These are phyloP conservation scores for Talaromyces sp. DNA, from an alignment of 2,329 filamentous ascomycete genomes.

Conservation along the genomic window DNA sequence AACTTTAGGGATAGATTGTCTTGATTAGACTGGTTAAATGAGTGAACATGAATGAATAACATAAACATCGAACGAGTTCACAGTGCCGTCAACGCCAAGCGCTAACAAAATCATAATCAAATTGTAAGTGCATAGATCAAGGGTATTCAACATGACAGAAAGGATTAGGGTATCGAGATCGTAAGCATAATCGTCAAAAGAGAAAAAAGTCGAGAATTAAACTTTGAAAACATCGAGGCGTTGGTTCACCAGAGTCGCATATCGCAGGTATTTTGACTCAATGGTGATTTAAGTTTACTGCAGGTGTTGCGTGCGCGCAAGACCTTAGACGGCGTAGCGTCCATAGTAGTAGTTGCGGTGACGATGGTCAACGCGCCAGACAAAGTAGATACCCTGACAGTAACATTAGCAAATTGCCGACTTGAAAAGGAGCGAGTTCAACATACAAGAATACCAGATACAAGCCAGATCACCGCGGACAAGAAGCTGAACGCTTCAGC, in stretches of 20 bases:
- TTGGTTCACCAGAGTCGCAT: not conserved
- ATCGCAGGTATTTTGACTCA: not conserved
- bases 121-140: not conserved
- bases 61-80: not conserved
- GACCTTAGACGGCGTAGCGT: constrained; percentile 17
- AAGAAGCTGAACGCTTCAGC: constrained; percentile 69
- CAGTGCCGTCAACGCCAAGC: not conserved
- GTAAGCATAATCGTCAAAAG: constrained; percentile 6
- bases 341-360: constrained; percentile 16
- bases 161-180: constrained; percentile 10
- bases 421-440: not conserved
- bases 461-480: constrained; percentile 68
- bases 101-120: not conserved
- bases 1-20: not conserved
- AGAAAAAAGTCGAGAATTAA: not conserved
- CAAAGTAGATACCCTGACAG: constrained; percentile 19
- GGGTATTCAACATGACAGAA: constrained; percentile 5
- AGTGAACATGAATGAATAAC: not conserved
- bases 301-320: not conserved
- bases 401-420: not conserved
- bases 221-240: not conserved
- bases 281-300: not conserved
- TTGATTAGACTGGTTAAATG: not conserved
- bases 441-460: constrained; percentile 55
- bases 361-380: constrained; percentile 18